A percentile compares a stretch with the other conserved stretches of the same genome.
Evolutionary conservation across 176 grass and related monocot genomes (phyloP).

Genomic region (Carex scoparia): DNA sequence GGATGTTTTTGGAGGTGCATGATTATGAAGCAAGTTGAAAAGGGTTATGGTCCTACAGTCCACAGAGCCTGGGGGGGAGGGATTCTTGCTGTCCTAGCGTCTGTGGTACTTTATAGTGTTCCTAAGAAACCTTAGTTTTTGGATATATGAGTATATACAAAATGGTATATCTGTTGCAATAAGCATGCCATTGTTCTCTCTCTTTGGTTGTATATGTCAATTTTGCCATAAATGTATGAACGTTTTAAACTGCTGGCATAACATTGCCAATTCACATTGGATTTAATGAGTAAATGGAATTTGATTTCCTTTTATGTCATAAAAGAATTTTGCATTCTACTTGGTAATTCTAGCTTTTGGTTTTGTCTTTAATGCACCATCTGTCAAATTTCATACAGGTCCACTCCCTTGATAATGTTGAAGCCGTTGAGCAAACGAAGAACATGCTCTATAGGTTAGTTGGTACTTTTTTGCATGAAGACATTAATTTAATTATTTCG

Average conservation of each 20-base stretch:
- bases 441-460: conserved; percentile 82
- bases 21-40: neutral
- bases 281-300: neutral
- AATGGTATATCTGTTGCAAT: neutral
- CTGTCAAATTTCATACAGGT: conserved; percentile 48
- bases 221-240: neutral
- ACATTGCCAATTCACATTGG: neutral
- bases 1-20: neutral
- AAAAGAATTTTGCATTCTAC: neutral
- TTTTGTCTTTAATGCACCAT: neutral
- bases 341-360: conserved; percentile 22
- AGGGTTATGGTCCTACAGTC: no score
- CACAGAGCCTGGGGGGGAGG: no score
- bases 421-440: conserved; percentile 81
- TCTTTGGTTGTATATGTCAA: neutral
- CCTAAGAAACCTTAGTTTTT: neutral
- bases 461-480: neutral
- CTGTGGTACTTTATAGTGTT: neutral
- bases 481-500: neutral
- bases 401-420: conserved; percentile 72
- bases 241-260: neutral
- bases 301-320: conserved; percentile 17
- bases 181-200: neutral
- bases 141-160: neutral
- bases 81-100: neutral